phyloP scores from a whole-genome alignment of 2,329 filamentous ascomycete species.

The Gaeumannomyces sp. region DNA sequence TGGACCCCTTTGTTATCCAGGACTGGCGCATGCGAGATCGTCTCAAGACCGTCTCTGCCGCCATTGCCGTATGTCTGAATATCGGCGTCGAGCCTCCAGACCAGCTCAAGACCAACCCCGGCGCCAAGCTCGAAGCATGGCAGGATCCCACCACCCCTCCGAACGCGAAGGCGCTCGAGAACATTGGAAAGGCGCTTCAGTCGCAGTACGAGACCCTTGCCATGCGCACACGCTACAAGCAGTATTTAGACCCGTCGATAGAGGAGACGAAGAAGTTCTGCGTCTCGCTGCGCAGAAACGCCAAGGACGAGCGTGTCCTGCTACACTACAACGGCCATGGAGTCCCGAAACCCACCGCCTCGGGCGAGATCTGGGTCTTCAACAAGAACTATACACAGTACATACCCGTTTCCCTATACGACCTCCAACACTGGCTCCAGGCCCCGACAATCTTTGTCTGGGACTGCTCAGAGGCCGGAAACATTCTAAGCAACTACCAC shows the following conservation, averaged over 20 bases:
- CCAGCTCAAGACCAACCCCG: slow-evolving; percentile 90
- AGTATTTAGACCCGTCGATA: slow-evolving; percentile 91
- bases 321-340: slow-evolving; percentile 99
- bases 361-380: slow-evolving; percentile 98
- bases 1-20: slow-evolving; percentile 59
- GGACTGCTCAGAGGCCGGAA: slow-evolving; percentile 94
- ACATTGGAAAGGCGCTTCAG: slow-evolving; percentile 94
- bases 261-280: slow-evolving; percentile 98
- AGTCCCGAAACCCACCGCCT: slow-evolving; percentile 89
- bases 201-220: slow-evolving; percentile 94
- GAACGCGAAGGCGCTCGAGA: slow-evolving; percentile 79
- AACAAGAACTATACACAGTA: slow-evolving; percentile 99
- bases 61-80: slow-evolving; percentile 89
- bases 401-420: slow-evolving; percentile 92
- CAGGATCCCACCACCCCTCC: slow-evolving; percentile 81
- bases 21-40: slow-evolving; percentile 98
- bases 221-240: slow-evolving; percentile 93
- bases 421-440: slow-evolving; percentile 91
- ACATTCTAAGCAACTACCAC: slow-evolving; percentile 92
- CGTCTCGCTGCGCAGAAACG: slow-evolving; percentile 79
- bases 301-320: slow-evolving; percentile 92
- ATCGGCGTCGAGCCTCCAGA: slow-evolving; percentile 97
- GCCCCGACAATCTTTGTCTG: slow-evolving; percentile 96
- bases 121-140: slow-evolving; percentile 94
- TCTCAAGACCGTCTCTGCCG: slow-evolving; percentile 92